Conservation (phyloP, 495 filamentous ascomycete genomes). For the Ascobolus immersus region DNA sequence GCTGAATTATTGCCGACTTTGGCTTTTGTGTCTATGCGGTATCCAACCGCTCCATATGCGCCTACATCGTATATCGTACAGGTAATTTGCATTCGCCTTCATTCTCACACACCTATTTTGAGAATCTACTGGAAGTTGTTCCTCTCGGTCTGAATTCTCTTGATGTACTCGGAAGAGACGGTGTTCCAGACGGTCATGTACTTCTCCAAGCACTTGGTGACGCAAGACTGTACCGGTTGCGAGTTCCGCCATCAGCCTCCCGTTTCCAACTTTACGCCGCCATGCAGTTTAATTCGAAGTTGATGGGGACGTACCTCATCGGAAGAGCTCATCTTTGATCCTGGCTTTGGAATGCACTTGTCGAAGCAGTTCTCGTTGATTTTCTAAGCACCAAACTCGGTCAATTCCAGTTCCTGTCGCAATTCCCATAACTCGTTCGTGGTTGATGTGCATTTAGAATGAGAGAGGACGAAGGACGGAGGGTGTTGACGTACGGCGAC, state of each 20-base stretch:
- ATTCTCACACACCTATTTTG: too few species aligned
- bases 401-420: neutral
- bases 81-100: too few species aligned
- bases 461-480: neutral
- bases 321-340: conserved; percentile 41
- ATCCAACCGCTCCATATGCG: too few species aligned
- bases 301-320: conserved; percentile 23
- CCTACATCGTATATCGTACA: too few species aligned
- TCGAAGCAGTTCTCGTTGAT: conserved; percentile 94
- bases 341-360: conserved; percentile 67
- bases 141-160: conserved; percentile 37
- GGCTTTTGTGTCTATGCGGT: too few species aligned
- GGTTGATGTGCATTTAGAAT: neutral
- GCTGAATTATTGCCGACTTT: too few species aligned
- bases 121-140: too few species aligned
- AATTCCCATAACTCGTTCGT: neutral
- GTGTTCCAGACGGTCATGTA: conserved; percentile 86
- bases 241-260: neutral
- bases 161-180: conserved; percentile 50
- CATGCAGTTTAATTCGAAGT: neutral
- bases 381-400: conserved; percentile 32
- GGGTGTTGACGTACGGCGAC: conserved; percentile 12
- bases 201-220: conserved; percentile 83
- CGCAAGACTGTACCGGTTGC: conserved; percentile 31
- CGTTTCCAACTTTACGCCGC: neutral